Conservation (phyloP, 345 rosid genomes). For the Odontarrhena argentea region DNA sequence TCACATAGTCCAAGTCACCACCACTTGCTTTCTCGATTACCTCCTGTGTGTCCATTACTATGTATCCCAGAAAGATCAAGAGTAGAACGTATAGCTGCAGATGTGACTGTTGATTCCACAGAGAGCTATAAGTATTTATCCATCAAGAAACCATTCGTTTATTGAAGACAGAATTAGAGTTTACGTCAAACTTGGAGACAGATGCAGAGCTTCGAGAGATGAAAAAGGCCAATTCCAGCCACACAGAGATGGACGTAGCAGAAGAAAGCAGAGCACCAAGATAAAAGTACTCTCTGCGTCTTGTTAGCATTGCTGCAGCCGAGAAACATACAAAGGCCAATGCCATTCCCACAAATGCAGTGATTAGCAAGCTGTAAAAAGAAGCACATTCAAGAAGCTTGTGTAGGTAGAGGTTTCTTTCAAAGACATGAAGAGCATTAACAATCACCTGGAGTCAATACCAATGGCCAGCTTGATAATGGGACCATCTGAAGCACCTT, state of each 20-base stretch:
- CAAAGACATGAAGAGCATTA: not conserved
- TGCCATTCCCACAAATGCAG: constrained; percentile 77
- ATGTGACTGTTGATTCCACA: not conserved
- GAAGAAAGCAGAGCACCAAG: constrained; percentile 78
- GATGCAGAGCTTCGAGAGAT: constrained; percentile 71
- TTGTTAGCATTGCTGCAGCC: constrained; percentile 73
- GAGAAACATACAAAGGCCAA: constrained; percentile 80
- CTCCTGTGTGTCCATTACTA: constrained; percentile 80
- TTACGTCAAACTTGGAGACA: constrained; percentile 66
- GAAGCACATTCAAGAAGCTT: not conserved
- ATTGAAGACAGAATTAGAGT: not conserved
- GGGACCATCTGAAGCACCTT: constrained; percentile 85
- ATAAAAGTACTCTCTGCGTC: constrained; percentile 77
- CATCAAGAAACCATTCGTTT: not conserved
- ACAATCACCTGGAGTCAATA: constrained; percentile 60
- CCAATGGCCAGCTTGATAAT: constrained; percentile 60
- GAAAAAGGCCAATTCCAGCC: constrained; percentile 66
- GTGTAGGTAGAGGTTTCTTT: not conserved
- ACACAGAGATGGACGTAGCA: constrained; percentile 59
- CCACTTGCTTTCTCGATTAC: constrained; percentile 77
- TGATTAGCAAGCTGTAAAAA: constrained; percentile 55
- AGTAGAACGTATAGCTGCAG: constrained; percentile 74
- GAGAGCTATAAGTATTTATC: too few relatives aligned
- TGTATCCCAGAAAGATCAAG: constrained; percentile 67
- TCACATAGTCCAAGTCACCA: constrained; percentile 77